phyloP scores from a whole-genome alignment of 257 asterid species.

The Prunella vulgaris region DNA sequence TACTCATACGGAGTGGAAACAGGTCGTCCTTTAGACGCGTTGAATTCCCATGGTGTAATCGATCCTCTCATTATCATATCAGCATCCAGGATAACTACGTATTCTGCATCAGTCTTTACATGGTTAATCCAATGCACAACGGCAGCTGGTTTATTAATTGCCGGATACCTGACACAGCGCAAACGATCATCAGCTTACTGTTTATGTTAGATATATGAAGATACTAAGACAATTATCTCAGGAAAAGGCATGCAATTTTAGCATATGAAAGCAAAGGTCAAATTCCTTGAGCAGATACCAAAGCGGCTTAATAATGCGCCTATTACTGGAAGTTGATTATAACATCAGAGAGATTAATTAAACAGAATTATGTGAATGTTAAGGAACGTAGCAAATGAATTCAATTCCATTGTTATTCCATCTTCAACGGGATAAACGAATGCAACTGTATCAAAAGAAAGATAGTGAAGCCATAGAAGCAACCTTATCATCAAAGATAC shows the following conservation, averaged over 20 bases:
- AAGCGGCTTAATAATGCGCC: too few species aligned
- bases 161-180: conserved; percentile 75
- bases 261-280: not conserved
- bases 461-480: not conserved
- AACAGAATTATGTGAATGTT: not conserved
- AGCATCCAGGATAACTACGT: conserved; percentile 78
- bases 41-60: conserved; percentile 94
- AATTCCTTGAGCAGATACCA: not conserved
- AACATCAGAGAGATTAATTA: not conserved
- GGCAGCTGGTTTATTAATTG: conserved; percentile 96
- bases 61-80: conserved; percentile 97
- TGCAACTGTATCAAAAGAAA: not conserved
- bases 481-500: not conserved
- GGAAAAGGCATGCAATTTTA: conserved; percentile 12
- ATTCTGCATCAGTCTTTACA: conserved; percentile 86
- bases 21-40: conserved; percentile 70
- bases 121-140: conserved; percentile 95
- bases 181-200: conserved; percentile 17
- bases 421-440: not conserved
- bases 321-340: not conserved
- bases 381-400: not conserved
- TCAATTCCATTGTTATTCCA: not conserved
- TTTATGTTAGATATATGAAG: not conserved
- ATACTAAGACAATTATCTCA: not conserved
- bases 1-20: conserved; percentile 98